These are phyloP conservation scores for Excoecaria cochinchinensis DNA, from an alignment of 345 rosid genomes.

Conservation along the genomic window DNA sequence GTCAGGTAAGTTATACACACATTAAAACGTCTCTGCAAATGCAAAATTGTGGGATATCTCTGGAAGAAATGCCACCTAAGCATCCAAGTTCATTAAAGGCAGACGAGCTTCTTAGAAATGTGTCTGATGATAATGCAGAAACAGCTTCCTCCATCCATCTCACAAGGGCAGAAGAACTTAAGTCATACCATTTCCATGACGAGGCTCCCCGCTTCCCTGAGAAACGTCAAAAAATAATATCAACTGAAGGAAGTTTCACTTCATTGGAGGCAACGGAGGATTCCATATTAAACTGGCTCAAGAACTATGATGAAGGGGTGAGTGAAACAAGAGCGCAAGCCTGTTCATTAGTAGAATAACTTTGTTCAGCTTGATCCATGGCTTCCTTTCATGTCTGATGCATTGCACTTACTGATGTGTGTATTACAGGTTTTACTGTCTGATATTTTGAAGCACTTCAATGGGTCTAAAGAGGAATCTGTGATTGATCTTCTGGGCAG, in stretches of 20 bases:
- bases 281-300: conserved; percentile 31
- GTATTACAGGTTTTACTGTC: conserved; percentile 33
- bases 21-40: conserved; percentile 38
- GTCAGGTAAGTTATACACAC: conserved; percentile 42
- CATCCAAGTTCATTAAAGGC: not conserved
- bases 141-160: not conserved
- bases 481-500: conserved; percentile 25
- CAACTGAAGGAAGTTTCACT: conserved; percentile 13
- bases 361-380: not conserved
- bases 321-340: conserved; percentile 10
- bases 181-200: not conserved
- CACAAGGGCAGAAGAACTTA: conserved; percentile 2
- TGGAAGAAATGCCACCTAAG: conserved; percentile 20
- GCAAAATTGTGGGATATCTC: conserved; percentile 29
- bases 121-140: conserved; percentile 9
- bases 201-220: conserved; percentile 11
- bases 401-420: conserved; percentile 3
- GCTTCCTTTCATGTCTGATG: not conserved
- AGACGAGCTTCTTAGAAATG: conserved; percentile 9
- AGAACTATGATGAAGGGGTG: conserved; percentile 41
- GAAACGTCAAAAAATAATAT: conserved; percentile 38
- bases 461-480: conserved; percentile 28
- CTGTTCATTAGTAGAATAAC: not conserved
- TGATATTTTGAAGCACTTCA: conserved; percentile 38
- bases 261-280: conserved; percentile 28